Evolutionary conservation across 2,329 filamentous ascomycete species (phyloP), one percentile per base, ranked within the genome.

Genomic region (Cladosporium sp.): DNA sequence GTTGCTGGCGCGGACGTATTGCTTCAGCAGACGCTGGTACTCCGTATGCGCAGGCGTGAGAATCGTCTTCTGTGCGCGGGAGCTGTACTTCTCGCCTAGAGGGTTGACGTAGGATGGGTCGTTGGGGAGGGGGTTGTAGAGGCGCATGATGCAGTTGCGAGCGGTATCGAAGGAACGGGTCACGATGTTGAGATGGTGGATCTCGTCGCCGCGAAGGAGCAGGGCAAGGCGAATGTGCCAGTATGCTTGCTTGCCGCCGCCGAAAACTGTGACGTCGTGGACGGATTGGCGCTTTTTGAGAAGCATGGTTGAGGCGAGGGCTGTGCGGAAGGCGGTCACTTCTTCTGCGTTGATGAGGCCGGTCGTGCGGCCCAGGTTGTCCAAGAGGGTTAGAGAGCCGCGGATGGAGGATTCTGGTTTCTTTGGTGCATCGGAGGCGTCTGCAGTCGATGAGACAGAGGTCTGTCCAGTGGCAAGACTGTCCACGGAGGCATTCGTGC

Each of bases 151-250:
- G 56, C 88, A 78, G 2, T 77, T 73, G 16, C 82, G 80, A 0
- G 86, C 87, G 53, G 81, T 83, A 10, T 87, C 84, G 63, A 91
- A 91, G 62, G 84, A 82, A 37, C 91, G 88, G 73, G 93, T 96
- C 75, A 97, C 89, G 72, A 97, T 89, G 78, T 94, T 89, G 57
- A 97, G 85, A 66, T 90, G 87, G 72, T 89, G 88, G 71, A 97
- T 89, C 23, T 92, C 91, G 55, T 80, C 73, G 0, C 83, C 82
- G 1, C 85, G 89, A 59, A 95, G 83, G 69, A 94, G 84, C 12
- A 98, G 84, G 0, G 93, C 89, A 5, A 98, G 85, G 0, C 93
- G 89, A 52, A 96, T 87, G 76, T 97, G 94, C 93, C 93, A 98
- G 80, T 94, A 96, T 14, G 94, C 94, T 80, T 97, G 93, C 71